Evolutionary conservation across 2,329 filamentous ascomycete species (phyloP), one percentile per base, ranked within the genome.

Genomic region (Oidium heveae): DNA sequence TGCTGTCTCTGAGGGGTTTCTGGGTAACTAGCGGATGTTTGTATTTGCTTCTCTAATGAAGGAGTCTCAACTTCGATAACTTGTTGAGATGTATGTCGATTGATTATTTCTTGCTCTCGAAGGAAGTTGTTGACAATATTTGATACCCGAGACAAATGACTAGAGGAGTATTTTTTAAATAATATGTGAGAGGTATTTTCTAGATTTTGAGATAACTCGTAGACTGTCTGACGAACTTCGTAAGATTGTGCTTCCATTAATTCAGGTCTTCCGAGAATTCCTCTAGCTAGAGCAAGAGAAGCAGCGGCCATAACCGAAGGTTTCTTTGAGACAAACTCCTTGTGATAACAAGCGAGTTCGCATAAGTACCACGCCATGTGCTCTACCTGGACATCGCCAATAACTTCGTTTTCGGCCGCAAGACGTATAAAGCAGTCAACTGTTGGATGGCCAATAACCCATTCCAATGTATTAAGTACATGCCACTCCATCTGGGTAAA

Each of bases 401-500:
- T 69, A 66, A 84, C 85, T 10, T 71, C 68, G 22, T 71, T 71
- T 67, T 94, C 86, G 41, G 93, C 77, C 58, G 89, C 86, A 58
- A 95, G 72, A 65, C 94, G 84, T 50, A 93, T 76, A 70, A 95
- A 98, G 67, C 83, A 85, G 68, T 96, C 89, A 60, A 95, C 85
- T 32, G 91, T 96, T 1, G 91, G 88, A 70, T 96, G 89, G 55
- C 91, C 91, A 61, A 98, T 84, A 61, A 82, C 80, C 91, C 91
- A 98, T 67, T 93, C 86, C 57, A 98, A 77, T 1, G 91, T 98
- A 70, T 95, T 93, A 62, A 98, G 76, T 39, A 98, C 89, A 68
- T 98, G 91, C 88, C 93, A 96, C 72, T 98, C 91, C 91, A 98
- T 98, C 69, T 98, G 91, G 12, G 88, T 89, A 71, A 98, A 98